Evolutionary conservation across 2,329 filamentous ascomycete genomes (phyloP), one percentile per base, ranked within the genome.

Genomic region (Purpureocillium lavendulum): DNA sequence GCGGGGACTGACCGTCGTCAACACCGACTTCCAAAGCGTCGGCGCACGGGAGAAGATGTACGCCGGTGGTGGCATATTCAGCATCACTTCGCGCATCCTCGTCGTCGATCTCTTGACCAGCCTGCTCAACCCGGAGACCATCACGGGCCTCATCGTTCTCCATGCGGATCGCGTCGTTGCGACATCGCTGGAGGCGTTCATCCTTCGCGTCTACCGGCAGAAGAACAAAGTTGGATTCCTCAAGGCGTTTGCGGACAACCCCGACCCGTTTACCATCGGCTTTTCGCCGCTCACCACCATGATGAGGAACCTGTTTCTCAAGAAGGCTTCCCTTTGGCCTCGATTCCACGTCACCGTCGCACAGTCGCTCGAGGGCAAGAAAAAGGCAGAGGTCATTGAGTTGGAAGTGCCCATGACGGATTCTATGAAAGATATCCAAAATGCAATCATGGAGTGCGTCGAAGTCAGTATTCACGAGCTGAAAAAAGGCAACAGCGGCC

Each of bases 371-470:
- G 92, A 98, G 60, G 89, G 89, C 9, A 86, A 85, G 58, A 86
- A 86, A 56, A 95, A 90, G 57, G 90, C 92, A 4, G 92, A 98
- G 62, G 92, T 98, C 34, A 94, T 98, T 47, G 92, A 98, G 62
- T 71, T 97, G 17, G 92, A 96, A 61, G 84, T 98, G 5, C 83
- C 87, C 21, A 97, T 98, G 90, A 95, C 87, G 5, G 86, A 94
- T 30, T 75, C 80, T 36, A 98, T 98, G 92, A 77, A 76, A 44
- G 81, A 88, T 32, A 96, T 98, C 31, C 92, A 98, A 56, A 90
- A 86, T 47, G 89, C 92, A 18, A 83, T 97, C 43, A 77, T 98
- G 62, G 90, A 97, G 57, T 98, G 92, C 56, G 89, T 98, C 14
- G 90, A 97, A 61, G 82, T 87, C 49, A 95, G 88, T 56, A 92